Conservation (phyloP, 768 basidiomycete genomes). For the Hericium erinaceus region DNA sequence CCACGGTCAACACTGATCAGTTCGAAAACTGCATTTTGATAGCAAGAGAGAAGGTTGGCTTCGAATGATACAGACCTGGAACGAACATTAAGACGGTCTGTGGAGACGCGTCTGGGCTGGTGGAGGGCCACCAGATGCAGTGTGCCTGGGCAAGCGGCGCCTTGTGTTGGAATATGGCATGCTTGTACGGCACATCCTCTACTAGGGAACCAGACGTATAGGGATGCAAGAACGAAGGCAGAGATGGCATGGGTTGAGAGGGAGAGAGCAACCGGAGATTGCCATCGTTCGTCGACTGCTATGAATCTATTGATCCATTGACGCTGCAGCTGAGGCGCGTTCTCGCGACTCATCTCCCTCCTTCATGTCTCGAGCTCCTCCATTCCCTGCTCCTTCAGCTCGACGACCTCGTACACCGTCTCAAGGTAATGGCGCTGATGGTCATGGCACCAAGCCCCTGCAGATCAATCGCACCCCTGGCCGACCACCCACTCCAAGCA, state of each 20-base stretch:
- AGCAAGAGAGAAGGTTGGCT: conserved; percentile 16
- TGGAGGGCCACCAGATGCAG: conserved; percentile 44
- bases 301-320: too few species aligned
- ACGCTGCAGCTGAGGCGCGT: too few species aligned
- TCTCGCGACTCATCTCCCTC: not conserved
- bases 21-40: not conserved
- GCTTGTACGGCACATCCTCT: not conserved
- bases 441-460: conserved; percentile 6
- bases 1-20: conserved; percentile 2
- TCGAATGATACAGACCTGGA: conserved; percentile 2
- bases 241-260: not conserved
- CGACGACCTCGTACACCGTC: conserved; percentile 4
- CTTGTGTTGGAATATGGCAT: conserved; percentile 29
- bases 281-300: too few species aligned
- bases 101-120: not conserved
- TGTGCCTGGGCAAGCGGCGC: conserved; percentile 32
- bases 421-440: not conserved
- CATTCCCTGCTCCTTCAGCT: conserved; percentile 33
- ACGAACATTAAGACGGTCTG: conserved; percentile 9
- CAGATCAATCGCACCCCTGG: conserved; percentile 12
- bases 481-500: conserved; percentile 14
- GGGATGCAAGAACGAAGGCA: not conserved
- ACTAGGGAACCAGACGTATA: not conserved
- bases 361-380: conserved; percentile 49
- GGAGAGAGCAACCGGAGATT: too few species aligned